These are phyloP conservation scores for Fusarium euwallaceae DNA, from an alignment of 2,329 filamentous ascomycete genomes.

Conservation along the genomic window DNA sequence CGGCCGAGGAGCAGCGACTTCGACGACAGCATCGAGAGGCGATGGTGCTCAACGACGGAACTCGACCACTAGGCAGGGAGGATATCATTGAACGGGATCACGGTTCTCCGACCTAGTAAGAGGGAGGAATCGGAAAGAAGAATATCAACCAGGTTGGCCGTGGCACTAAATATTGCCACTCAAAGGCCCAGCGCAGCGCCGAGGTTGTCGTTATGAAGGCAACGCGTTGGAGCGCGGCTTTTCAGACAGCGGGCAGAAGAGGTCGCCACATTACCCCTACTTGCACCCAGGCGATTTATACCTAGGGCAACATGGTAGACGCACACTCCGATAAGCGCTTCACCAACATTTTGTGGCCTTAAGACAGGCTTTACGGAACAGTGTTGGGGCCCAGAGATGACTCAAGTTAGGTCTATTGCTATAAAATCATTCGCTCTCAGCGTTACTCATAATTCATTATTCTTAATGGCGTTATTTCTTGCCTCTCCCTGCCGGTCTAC, in stretches of 20 bases:
- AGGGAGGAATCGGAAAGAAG: constrained; percentile 1
- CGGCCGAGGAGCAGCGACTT: constrained; percentile 76
- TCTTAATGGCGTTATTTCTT: background rate
- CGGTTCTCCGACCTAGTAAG: constrained; percentile 50
- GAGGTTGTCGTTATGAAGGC: background rate
- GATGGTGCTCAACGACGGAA: constrained; percentile 92
- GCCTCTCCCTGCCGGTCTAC: background rate
- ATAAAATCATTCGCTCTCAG: background rate
- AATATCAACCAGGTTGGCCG: background rate
- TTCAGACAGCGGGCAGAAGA: background rate
- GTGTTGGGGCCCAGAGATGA: background rate
- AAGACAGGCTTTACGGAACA: background rate
- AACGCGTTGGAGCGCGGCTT: background rate
- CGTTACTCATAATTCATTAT: background rate
- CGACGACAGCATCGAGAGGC: constrained; percentile 85
- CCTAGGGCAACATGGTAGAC: background rate
- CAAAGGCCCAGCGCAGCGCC: background rate
- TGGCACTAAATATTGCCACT: background rate
- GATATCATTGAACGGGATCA: constrained; percentile 82
- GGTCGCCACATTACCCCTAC: background rate
- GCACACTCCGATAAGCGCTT: background rate
- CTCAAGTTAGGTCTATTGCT: background rate
- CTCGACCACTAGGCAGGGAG: constrained; percentile 76
- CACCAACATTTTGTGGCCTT: background rate
- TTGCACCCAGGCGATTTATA: background rate